phyloP scores from a whole-genome alignment of 257 asterid species.

The Forsythia viridissima region DNA sequence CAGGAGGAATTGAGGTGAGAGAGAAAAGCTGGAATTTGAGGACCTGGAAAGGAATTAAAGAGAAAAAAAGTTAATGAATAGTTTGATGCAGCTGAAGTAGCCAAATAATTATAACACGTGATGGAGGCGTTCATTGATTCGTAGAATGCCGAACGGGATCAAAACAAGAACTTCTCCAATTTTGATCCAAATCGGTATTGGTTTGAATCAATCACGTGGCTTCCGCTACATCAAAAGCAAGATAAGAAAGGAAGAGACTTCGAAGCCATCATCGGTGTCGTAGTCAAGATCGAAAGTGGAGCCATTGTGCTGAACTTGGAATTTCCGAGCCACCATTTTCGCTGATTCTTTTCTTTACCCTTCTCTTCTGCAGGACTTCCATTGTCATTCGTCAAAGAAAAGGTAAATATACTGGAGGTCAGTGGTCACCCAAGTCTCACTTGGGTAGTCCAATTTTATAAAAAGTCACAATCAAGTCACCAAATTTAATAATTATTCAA shows the following conservation, averaged over 20 bases:
- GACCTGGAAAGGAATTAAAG: conserved; percentile 50
- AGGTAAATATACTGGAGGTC: not conserved
- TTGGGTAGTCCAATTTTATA: no score
- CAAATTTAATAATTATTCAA: not conserved
- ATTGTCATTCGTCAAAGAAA: not conserved
- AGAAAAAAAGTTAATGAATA: conserved; percentile 5
- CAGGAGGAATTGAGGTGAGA: conserved; percentile 85
- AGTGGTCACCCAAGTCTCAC: not conserved
- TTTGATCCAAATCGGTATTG: not conserved
- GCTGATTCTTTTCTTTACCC: conserved; percentile 26
- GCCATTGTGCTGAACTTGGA: conserved; percentile 57
- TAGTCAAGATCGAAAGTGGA: conserved; percentile 75
- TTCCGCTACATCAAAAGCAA: not conserved
- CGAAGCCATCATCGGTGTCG: conserved; percentile 88
- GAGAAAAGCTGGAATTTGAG: conserved; percentile 89
- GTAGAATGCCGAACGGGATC: not conserved
- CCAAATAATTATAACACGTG: not conserved
- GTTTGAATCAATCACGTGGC: not conserved
- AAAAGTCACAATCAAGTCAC: not conserved
- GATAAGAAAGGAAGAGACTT: conserved; percentile 44
- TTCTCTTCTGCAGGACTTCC: not conserved
- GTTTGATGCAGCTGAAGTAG: conserved; percentile 10
- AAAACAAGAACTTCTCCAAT: not conserved
- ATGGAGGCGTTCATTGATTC: not conserved
- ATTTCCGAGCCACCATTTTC: conserved; percentile 76